A percentile compares a stretch with the other conserved stretches of the same genome.
Evolutionary conservation across 2,329 filamentous ascomycete genomes (phyloP).

Genomic region (Rhinocladiella mackenziei): DNA sequence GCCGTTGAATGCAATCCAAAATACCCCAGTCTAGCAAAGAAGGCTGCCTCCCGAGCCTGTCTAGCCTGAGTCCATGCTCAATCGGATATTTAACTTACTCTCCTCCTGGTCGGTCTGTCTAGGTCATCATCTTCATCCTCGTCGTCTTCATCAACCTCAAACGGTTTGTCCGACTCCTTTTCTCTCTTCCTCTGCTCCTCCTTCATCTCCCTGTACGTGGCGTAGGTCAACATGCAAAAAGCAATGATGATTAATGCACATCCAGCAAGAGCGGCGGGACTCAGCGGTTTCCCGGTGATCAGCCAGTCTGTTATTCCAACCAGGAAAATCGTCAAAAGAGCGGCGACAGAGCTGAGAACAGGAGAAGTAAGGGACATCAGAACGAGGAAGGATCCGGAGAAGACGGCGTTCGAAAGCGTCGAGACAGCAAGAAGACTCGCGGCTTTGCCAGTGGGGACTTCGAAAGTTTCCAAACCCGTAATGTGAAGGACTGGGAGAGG

Average conservation of each 20-base stretch:
- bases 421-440: slow-evolving; percentile 76
- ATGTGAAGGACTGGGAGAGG: slow-evolving; percentile 80
- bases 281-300: slow-evolving; percentile 71
- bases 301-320: slow-evolving; percentile 90
- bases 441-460: slow-evolving; percentile 70
- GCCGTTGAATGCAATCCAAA: too few relatives aligned
- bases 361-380: slow-evolving; percentile 90
- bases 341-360: slow-evolving; percentile 86
- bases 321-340: slow-evolving; percentile 92
- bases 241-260: slow-evolving; percentile 82
- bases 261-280: slow-evolving; percentile 71
- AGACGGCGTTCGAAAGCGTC: slow-evolving; percentile 81
- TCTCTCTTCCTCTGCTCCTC: slow-evolving; percentile 67
- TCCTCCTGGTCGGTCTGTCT: slow-evolving; percentile 1
- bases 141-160: slow-evolving; percentile 40
- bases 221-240: slow-evolving; percentile 83
- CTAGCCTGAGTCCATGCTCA: too few relatives aligned
- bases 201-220: slow-evolving; percentile 87
- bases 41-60: too few relatives aligned
- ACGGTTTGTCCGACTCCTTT: slow-evolving; percentile 41
- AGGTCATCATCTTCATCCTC: slow-evolving; percentile 6
- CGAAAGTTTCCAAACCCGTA: slow-evolving; percentile 75
- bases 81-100: neutral
- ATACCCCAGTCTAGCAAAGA: too few relatives aligned
- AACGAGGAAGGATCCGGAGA: slow-evolving; percentile 88